Evolutionary conservation across 805 yeast species (phyloP), one percentile per base, ranked within the genome.

Genomic region (Scheffersomyces stipitis): DNA sequence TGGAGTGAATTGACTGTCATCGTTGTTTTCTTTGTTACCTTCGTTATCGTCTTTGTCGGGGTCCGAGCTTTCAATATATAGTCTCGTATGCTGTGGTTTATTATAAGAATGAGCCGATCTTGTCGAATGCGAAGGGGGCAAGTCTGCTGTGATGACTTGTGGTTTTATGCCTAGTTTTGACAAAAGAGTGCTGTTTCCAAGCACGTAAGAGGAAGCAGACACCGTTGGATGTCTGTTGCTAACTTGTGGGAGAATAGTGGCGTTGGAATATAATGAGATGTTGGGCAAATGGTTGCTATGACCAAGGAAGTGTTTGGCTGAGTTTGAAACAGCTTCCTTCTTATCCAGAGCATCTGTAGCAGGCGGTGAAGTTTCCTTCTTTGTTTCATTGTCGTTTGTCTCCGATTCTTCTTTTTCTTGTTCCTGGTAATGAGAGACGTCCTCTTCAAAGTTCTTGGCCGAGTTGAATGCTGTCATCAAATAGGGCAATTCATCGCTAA

Each of bases 401-500:
- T 18, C 22, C 30, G 18, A 20, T 18, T 34, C 26, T 13, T 44
- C 49, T 4, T 46, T 52, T 18, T 54, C 55, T 16, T 51, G 56
- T 27, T 48, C 49, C 15, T 48, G 41, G 38, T 28, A 52, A 24
- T 56, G 49, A 30, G 41, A 38, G 15, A 48, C 38, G 30, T 80
- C 86, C 44, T 75, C 74, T 38, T 79, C 83, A 12, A 78, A 60
- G 26, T 69, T 74, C 44, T 71, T 77, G 3, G 83, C 84, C 41
- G 78, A 76, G 52, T 78, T 74, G 51, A 83, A 83, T 13, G 87
- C 89, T 15, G 76, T 67, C 73, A 83, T 66, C 49, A 83, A 58
- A 40, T 73, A 73, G 1, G 91, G 91, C 42, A 83, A 54, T 51
- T 82, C 86, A 33, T 80, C 83, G 1, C 80, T 52, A 12, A 83